Base-by-base conservation (phyloP, 345 rosid genomes). In the Pugionium cornutum region DNA sequence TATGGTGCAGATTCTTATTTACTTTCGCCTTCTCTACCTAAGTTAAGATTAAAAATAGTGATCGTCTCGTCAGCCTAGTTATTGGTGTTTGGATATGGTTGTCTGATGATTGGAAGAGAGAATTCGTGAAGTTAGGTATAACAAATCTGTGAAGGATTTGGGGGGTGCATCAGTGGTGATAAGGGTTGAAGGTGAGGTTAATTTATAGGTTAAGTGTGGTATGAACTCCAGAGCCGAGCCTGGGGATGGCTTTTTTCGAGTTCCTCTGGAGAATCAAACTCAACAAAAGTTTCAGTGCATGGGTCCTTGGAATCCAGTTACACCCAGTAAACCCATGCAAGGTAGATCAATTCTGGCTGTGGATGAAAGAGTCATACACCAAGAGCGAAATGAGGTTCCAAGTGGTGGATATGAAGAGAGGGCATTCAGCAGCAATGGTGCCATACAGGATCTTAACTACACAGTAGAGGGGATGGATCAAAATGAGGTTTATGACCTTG, bases 261-360 rank as follows among this genome's bases (percentile, higher is more conserved):
- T 67, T 66, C 76, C 78, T 8, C 7, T 33, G 37, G 81, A 66
- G 34, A 76, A 39, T 7, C 79, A 77, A 28, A 50, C 62, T 41
- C 66, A 64, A 55, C 51, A 29, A 4, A 77, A 74, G 40, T 63
- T 68, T 33, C 69, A 64, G 9, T 68, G 68, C 40, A 34, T 61
- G 67, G 79, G 67, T 73, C 52, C 79, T 52, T 86, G 84, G 84
- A 53, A 77, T 34, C 89, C 86, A 0, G 2, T 52, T 9, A 81
- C 89, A 7, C 83, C 86, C 3, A 72, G 53, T 34, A 82, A 82
- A 53, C 79, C 75, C 1, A 18, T 75, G 39, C 67, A 59, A 29
- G 41, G 59, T 18, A 62, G 72, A 79, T 69, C 80, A 3, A 67
- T 64, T 72, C 45, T 39, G 5, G 47, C 58, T 7, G 62, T 36